Evolutionary conservation across 2,329 filamentous ascomycete genomes (phyloP).

Genomic region (Fusarium tricinctum): DNA sequence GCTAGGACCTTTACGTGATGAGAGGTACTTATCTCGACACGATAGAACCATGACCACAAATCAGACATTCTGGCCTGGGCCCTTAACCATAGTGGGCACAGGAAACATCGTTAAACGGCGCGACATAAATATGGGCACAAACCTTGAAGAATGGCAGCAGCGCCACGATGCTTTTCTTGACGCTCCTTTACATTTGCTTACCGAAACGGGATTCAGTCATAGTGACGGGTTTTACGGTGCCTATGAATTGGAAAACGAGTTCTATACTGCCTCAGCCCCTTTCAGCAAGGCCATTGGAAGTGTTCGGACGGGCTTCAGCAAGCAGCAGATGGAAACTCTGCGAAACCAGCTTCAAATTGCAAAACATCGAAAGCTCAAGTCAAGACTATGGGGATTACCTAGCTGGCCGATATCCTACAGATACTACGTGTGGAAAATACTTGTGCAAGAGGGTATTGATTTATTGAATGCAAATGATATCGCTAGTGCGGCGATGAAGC

Average conservation of each 20-base stretch:
- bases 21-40: conserved; percentile 1
- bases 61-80: conserved; percentile 2
- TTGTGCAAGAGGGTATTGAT: neutral
- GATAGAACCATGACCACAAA: neutral
- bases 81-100: conserved; percentile 3
- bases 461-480: conserved; percentile 2
- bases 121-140: neutral
- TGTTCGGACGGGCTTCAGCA: neutral
- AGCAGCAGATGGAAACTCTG: neutral
- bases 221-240: neutral
- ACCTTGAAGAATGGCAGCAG: neutral
- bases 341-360: neutral
- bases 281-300: neutral
- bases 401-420: neutral
- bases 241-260: neutral
- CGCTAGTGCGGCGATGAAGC: neutral
- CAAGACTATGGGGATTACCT: conserved; percentile 2
- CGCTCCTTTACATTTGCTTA: neutral
- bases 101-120: neutral
- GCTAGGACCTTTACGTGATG: neutral
- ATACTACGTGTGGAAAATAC: neutral
- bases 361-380: neutral
- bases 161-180: neutral
- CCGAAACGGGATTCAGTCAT: neutral
- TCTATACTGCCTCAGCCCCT: neutral